A percentile compares a stretch with the other conserved stretches of the same genome.
These are phyloP conservation scores for Petasospora fabianii DNA, from an alignment of 1,139 yeast genomes.

Conservation along the genomic window DNA sequence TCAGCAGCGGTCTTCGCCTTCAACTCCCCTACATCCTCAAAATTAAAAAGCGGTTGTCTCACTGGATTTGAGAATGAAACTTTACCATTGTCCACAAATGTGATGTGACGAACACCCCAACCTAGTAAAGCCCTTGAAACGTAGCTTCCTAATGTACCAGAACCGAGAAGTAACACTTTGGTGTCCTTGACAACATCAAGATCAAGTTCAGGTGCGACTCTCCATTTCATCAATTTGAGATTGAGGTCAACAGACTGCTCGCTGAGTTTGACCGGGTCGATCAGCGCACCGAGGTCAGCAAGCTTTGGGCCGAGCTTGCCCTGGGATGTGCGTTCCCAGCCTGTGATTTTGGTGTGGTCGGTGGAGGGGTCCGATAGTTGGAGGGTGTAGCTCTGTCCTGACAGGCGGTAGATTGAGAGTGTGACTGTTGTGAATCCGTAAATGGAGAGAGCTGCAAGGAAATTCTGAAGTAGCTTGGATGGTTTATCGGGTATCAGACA, in stretches of 20 bases:
- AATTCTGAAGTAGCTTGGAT: constrained; percentile 64
- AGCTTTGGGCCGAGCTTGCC: constrained; percentile 78
- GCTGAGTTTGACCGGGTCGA: constrained; percentile 78
- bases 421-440: constrained; percentile 37
- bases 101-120: constrained; percentile 86
- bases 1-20: constrained; percentile 80
- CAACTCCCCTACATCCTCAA: constrained; percentile 67
- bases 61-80: constrained; percentile 95
- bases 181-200: constrained; percentile 58
- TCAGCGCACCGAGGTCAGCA: constrained; percentile 75
- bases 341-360: constrained; percentile 43
- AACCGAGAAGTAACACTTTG: constrained; percentile 77
- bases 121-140: constrained; percentile 83
- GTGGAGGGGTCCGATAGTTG: constrained; percentile 12
- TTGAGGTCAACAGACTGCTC: constrained; percentile 91
- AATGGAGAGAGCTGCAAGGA: constrained; percentile 49
- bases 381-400: constrained; percentile 28
- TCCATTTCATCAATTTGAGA: constrained; percentile 92
- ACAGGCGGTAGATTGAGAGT: constrained; percentile 37
- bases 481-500: constrained; percentile 46
- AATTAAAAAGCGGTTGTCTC: constrained; percentile 80
- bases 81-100: constrained; percentile 85
- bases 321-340: constrained; percentile 84
- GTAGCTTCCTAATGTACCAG: constrained; percentile 94
- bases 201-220: constrained; percentile 79